A percentile compares a stretch with the other conserved stretches of the same genome.
Evolutionary conservation across 805 yeast species (phyloP).

Genomic region (Pichia phayaonensis): DNA sequence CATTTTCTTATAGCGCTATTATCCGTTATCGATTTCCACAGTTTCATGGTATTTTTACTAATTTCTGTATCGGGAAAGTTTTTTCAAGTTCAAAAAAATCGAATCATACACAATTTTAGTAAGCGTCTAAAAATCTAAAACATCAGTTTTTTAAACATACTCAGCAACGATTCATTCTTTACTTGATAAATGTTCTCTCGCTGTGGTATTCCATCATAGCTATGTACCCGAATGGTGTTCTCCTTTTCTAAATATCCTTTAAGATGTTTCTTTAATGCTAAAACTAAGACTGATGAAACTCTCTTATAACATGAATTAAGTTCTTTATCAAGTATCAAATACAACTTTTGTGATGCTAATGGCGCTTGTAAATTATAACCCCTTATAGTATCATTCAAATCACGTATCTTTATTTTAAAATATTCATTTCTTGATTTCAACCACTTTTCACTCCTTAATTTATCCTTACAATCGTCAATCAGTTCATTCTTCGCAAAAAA

Average conservation of each 20-base stretch:
- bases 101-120: too few species aligned
- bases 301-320: slow-evolving; percentile 31
- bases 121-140: background rate
- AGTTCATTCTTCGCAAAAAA: slow-evolving; percentile 18
- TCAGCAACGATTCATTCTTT: slow-evolving; percentile 25
- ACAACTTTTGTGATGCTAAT: slow-evolving; percentile 48
- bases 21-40: too few species aligned
- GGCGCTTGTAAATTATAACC: slow-evolving; percentile 63
- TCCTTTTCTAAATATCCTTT: background rate
- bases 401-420: slow-evolving; percentile 29
- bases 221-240: background rate
- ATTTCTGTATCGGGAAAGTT: too few species aligned
- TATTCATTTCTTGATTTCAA: slow-evolving; percentile 25
- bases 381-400: slow-evolving; percentile 42
- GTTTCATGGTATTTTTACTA: too few species aligned
- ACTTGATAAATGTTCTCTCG: slow-evolving; percentile 19
- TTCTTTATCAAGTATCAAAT: slow-evolving; percentile 39
- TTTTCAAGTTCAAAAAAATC: too few species aligned
- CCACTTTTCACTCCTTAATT: slow-evolving; percentile 31
- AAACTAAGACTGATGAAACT: slow-evolving; percentile 23
- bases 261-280: slow-evolving; percentile 17
- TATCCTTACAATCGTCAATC: background rate
- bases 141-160: slow-evolving; percentile 20
- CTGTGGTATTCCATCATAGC: slow-evolving; percentile 18
- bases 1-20: too few species aligned